phyloP scores from a whole-genome alignment of 768 basidiomycete genomes.

The Hortiboletus campestris region DNA sequence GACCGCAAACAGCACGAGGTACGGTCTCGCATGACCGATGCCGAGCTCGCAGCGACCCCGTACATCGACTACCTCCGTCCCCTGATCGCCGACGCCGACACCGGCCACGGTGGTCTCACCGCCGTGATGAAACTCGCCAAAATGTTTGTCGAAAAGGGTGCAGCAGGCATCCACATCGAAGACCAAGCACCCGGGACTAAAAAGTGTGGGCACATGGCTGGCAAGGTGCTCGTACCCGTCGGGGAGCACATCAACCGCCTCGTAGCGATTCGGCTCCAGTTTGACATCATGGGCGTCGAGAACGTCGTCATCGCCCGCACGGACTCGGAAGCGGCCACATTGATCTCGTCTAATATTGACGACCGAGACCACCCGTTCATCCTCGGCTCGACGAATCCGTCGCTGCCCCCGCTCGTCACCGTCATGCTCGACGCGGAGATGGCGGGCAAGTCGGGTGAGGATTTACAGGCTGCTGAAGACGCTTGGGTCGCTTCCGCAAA shows the following conservation, averaged over 20 bases:
- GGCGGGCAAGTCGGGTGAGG: constrained; percentile 74
- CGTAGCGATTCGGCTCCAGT: constrained; percentile 94
- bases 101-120: constrained; percentile 97
- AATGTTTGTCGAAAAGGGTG: constrained; percentile 98
- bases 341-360: constrained; percentile 96
- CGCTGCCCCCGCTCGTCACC: constrained; percentile 64
- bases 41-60: constrained; percentile 68
- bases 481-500: constrained; percentile 79
- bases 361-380: constrained; percentile 98
- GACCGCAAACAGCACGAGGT: constrained; percentile 93
- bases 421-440: constrained; percentile 84
- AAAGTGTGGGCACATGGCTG: constrained; percentile 94
- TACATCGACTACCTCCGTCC: constrained; percentile 89
- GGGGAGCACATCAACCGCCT: constrained; percentile 98
- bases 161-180: constrained; percentile 96
- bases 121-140: constrained; percentile 98
- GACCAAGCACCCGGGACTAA: constrained; percentile 98
- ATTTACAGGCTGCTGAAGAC: constrained; percentile 87
- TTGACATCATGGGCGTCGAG: constrained; percentile 97
- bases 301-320: constrained; percentile 93
- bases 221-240: constrained; percentile 96
- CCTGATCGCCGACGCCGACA: constrained; percentile 95
- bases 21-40: constrained; percentile 66
- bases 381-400: constrained; percentile 82
- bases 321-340: constrained; percentile 95